phyloP scores from a whole-genome alignment of 2,329 filamentous ascomycete species.

The Cryphonectria radicalis region DNA sequence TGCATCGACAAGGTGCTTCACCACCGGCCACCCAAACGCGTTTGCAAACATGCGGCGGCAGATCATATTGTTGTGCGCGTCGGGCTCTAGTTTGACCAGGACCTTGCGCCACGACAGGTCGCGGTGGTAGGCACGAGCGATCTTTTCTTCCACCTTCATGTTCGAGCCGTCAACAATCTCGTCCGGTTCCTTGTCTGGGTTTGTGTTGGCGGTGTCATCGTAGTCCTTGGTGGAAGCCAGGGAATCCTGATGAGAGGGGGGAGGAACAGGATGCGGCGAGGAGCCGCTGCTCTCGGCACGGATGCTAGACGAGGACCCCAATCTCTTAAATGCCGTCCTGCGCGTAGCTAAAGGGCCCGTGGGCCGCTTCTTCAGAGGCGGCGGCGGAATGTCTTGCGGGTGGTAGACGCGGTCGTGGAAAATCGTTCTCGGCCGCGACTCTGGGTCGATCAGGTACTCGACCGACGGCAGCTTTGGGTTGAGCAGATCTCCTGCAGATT shows the following conservation, averaged over 20 bases:
- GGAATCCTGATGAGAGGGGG: conserved; percentile 48
- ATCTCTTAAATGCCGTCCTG: conserved; percentile 34
- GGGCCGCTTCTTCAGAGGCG: conserved; percentile 64
- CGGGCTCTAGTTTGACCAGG: conserved; percentile 90
- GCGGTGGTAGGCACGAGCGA: conserved; percentile 91
- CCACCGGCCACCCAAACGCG: conserved; percentile 95
- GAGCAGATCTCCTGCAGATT: conserved; percentile 89
- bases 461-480: conserved; percentile 84
- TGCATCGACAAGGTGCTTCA: conserved; percentile 92
- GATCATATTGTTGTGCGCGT: conserved; percentile 98
- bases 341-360: conserved; percentile 42
- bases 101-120: conserved; percentile 96
- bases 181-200: conserved; percentile 49
- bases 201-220: conserved; percentile 54
- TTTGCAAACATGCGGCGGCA: conserved; percentile 97
- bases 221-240: conserved; percentile 52
- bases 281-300: conserved; percentile 38
- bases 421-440: conserved; percentile 82
- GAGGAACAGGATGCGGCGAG: conserved; percentile 37
- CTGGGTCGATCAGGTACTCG: conserved; percentile 83
- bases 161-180: conserved; percentile 62
- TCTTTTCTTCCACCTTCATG: conserved; percentile 97
- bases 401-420: conserved; percentile 98
- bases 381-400: conserved; percentile 86
- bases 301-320: conserved; percentile 25